Conservation (phyloP, 2,329 filamentous ascomycete genomes). For the Phialocephala sp. region DNA sequence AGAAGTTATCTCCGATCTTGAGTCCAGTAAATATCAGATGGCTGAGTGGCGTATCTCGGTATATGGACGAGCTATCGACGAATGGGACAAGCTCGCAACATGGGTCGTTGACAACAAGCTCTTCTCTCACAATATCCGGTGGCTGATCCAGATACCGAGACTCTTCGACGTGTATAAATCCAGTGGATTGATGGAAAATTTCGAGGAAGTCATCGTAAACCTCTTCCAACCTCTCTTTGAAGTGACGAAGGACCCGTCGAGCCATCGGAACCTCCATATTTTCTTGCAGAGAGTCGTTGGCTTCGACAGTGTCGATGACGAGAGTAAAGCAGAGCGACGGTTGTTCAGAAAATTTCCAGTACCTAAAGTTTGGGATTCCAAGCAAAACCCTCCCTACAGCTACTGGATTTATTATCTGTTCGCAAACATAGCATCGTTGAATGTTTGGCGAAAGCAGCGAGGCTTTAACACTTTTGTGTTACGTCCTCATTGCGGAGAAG, state of each 20-base stretch:
- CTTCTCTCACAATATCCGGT: conserved; percentile 96
- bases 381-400: conserved; percentile 96
- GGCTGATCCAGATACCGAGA: conserved; percentile 94
- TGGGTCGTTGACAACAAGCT: conserved; percentile 99
- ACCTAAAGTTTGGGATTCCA: conserved; percentile 85
- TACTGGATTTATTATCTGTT: conserved; percentile 99
- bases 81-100: conserved; percentile 96
- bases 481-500: conserved; percentile 94
- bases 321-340: conserved; percentile 93
- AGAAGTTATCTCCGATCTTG: conserved; percentile 94
- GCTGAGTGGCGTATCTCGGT: conserved; percentile 99
- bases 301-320: conserved; percentile 97
- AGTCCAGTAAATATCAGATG: conserved; percentile 99
- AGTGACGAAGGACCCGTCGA: conserved; percentile 84
- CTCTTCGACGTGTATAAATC: conserved; percentile 96
- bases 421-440: conserved; percentile 90
- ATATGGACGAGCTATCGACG: conserved; percentile 88
- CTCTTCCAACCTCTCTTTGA: conserved; percentile 94
- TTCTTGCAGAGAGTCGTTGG: conserved; percentile 96
- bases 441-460: conserved; percentile 86
- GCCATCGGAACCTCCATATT: conserved; percentile 90
- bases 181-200: conserved; percentile 83
- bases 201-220: conserved; percentile 88
- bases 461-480: conserved; percentile 96
- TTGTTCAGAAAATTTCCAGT: conserved; percentile 96